Evolutionary conservation across 2,329 filamentous ascomycete genomes (phyloP).

Genomic region (Cercospora sp.): DNA sequence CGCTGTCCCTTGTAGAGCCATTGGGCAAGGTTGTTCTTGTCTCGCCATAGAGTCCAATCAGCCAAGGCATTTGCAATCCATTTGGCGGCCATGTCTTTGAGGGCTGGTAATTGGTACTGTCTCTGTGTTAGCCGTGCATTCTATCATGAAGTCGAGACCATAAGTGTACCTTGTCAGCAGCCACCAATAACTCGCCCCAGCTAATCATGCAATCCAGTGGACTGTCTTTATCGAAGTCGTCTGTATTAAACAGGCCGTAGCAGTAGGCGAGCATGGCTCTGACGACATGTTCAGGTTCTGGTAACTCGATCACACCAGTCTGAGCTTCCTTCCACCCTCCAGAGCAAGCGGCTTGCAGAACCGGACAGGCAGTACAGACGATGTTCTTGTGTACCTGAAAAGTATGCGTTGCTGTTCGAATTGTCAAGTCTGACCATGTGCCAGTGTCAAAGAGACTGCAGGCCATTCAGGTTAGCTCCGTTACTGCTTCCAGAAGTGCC

Average conservation of each 20-base stretch:
- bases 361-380: constrained; percentile 2
- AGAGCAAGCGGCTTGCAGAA: constrained; percentile 6
- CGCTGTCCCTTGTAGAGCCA: too few species aligned
- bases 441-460: constrained; percentile 1
- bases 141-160: background rate
- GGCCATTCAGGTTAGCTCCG: background rate
- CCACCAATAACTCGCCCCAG: background rate
- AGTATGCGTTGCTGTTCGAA: background rate
- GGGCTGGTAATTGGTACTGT: background rate
- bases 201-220: too few species aligned
- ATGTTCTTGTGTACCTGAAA: constrained; percentile 14
- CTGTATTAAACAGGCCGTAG: background rate
- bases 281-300: background rate
- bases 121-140: background rate
- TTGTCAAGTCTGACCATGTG: constrained; percentile 5
- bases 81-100: background rate
- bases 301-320: background rate
- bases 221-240: background rate
- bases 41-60: too few species aligned
- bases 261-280: background rate
- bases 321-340: background rate
- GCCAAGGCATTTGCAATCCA: too few species aligned
- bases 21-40: too few species aligned
- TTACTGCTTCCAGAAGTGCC: too few species aligned
- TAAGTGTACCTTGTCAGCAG: background rate